Base-by-base conservation (phyloP, 73 alveolate species). In the Paramecium caudatum region DNA sequence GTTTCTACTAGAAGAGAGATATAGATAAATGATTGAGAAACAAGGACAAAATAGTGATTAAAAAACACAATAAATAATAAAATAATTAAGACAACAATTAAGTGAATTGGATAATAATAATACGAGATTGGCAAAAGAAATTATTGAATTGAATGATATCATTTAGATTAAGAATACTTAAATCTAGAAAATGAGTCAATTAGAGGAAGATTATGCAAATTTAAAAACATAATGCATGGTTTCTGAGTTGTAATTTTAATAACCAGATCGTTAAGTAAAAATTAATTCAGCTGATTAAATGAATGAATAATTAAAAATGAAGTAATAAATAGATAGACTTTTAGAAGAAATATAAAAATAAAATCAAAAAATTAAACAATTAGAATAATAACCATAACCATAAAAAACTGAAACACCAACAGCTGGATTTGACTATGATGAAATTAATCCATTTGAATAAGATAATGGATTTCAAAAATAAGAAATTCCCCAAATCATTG, bases 121-220 rank as follows among this genome's bases (percentile, higher is more conserved):
- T 55, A 39, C 78, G 9, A 83, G 82, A 61, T 55, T 83, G 9
- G 91, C 91, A 10, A 70, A 83, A 61, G 91, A 83, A 50, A 83
- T 83, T 15, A 61, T 83, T 5, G 91, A 83, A 61, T 47, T 47
- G 13, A 83, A 83, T 34, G 69, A 83, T 17, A 83, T 83, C 9
- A 55, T 83, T 9, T 70, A 83, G 27, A 25, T 55, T 36, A 83
- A 83, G 25, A 83, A 70, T 61, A 61, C 16, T n/a, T 49, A 55
- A 34, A 32, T 83, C 0, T 36, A 46, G 13, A 46, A 83, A 2
- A 21, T 50, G 1, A 36, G 27, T 37, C 12, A 83, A 33, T 55
- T 61, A 9, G 91, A 83, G 61, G 91, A 83, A 5, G 85, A 83
- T 55, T 83, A 9, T 83, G 49, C 83, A 9, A 65, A 65, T 36